Evolutionary conservation across 495 filamentous ascomycete genomes (phyloP), one percentile per base, ranked within the genome.

Genomic region (Durotheca rogersii): DNA sequence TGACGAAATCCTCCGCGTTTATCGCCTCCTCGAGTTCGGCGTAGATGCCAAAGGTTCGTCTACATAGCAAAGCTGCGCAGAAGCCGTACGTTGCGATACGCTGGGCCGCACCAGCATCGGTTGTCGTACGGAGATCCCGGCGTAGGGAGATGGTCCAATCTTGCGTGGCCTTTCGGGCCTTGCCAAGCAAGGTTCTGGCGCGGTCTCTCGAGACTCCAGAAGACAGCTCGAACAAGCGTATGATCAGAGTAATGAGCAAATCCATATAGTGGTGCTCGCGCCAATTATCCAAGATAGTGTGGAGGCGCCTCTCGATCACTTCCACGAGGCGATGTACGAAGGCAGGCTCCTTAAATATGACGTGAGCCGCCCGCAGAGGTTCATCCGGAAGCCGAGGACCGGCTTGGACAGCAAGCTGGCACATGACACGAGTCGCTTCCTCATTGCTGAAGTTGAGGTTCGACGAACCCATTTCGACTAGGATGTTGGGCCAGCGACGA

Each of bases 401-500:
- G 12, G 66, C 72, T 41, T 80, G 70, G 4, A 70, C 30, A 0
- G 71, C 65, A 6, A 83, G 61, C n/a, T 73, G 68, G 10, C 48
- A 57, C 5, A 81, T 40, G 11, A 80, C 36, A 2, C 52, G 41
- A 21, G 58, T 67, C 7, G 70, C 75, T 1, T 65, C 65, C 29
- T 81, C 76, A 4, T 63, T 69, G 37, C 72, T 72, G 30, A 82
- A 77, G 34, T 81, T 81, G 7, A 82, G 36, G 41, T 80, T 81
- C 0, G 71, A 68, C 0, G 78, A 75, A 0, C 68, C 74, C 29
- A 83, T 64, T 52, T 83, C 80, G 1, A 71, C 53, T 1, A 81
- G 46, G 4, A 83, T 65, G 4, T 67, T 62, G 0, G 68, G 61
- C 80, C 78, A 83, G 5, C 77, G 71, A 0, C 72, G 60, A 11